A percentile compares a stretch with the other conserved stretches of the same genome.
These are phyloP conservation scores for Oropetium thomaeum DNA, from an alignment of 176 grass and related monocot genomes.

Conservation along the genomic window DNA sequence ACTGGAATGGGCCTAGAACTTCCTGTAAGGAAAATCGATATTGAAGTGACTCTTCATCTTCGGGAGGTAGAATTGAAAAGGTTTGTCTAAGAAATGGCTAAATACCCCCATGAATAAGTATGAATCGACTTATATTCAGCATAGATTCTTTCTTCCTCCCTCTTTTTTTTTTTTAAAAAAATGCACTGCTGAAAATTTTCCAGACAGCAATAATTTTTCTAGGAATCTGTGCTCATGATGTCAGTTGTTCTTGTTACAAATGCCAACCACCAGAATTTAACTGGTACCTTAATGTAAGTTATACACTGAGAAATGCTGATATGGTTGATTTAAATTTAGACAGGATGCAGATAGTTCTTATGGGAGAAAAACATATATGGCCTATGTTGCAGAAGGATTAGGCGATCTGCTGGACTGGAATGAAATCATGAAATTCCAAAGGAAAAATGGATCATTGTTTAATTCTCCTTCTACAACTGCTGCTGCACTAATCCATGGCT, in stretches of 20 bases:
- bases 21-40: conserved; percentile 28
- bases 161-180: too few relatives aligned
- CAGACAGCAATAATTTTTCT: background rate
- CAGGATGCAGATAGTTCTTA: conserved; percentile 24
- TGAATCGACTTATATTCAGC: too few relatives aligned
- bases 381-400: conserved; percentile 71
- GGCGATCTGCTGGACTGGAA: conserved; percentile 47
- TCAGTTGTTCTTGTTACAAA: background rate
- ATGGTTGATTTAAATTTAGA: conserved; percentile 38
- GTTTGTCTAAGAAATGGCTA: conserved; percentile 14
- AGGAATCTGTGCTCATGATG: background rate
- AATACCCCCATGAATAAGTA: background rate
- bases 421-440: conserved; percentile 61
- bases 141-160: too few relatives aligned
- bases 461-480: conserved; percentile 69
- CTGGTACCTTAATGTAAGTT: background rate
- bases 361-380: conserved; percentile 60
- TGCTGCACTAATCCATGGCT: conserved; percentile 35
- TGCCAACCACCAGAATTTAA: background rate
- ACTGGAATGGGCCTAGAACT: conserved; percentile 50
- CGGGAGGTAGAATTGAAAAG: conserved; percentile 56
- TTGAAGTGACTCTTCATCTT: conserved; percentile 25
- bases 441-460: conserved; percentile 72
- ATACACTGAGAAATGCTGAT: background rate
- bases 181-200: too few relatives aligned